phyloP scores from a whole-genome alignment of 2,329 filamentous ascomycete species.

The Domatiomyces globalis region DNA sequence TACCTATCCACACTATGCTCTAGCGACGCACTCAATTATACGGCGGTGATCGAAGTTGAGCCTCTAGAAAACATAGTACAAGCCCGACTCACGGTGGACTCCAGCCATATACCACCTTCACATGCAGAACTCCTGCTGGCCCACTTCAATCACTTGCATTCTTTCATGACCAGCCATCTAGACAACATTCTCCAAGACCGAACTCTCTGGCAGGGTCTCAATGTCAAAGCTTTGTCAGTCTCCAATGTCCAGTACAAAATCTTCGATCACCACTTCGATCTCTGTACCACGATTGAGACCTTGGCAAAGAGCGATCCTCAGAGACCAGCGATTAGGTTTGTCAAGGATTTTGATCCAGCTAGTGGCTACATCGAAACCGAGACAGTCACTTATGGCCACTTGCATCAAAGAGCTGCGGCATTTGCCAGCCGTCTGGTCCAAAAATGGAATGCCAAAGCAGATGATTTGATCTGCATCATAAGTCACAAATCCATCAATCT shows the following conservation, averaged over 20 bases:
- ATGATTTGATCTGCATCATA: constrained; percentile 54
- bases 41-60: constrained; percentile 61
- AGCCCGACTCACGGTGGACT: constrained; percentile 43
- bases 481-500: constrained; percentile 63
- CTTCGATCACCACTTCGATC: constrained; percentile 27
- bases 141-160: constrained; percentile 46
- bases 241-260: constrained; percentile 31
- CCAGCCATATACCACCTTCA: constrained; percentile 37
- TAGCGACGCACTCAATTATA: constrained; percentile 61
- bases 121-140: constrained; percentile 44
- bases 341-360: constrained; percentile 32
- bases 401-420: constrained; percentile 51
- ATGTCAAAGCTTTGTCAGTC: constrained; percentile 31
- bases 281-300: constrained; percentile 42
- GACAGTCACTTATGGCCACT: constrained; percentile 46
- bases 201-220: constrained; percentile 12
- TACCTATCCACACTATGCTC: constrained; percentile 44
- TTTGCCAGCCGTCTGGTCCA: constrained; percentile 44
- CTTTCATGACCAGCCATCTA: constrained; percentile 28
- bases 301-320: constrained; percentile 37
- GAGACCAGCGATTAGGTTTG: constrained; percentile 51
- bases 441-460: constrained; percentile 31
- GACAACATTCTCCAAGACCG: constrained; percentile 15
- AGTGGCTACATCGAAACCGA: constrained; percentile 22
- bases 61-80: constrained; percentile 38